Evolutionary conservation across 495 filamentous ascomycete species (phyloP), one percentile per base, ranked within the genome.

Genomic region (Margaritispora aquatica): DNA sequence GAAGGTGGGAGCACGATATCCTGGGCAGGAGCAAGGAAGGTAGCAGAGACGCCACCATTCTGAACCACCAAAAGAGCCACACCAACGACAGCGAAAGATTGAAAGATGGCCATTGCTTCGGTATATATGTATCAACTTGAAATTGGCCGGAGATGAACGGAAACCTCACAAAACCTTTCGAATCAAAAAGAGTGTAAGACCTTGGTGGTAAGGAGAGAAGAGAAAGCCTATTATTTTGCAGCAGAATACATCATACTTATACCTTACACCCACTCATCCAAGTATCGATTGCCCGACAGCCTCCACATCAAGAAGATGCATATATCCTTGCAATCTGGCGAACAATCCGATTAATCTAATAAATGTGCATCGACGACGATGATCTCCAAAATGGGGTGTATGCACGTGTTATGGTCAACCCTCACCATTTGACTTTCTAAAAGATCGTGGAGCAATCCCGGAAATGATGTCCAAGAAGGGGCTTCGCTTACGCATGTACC

Each of bases 1-100:
- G 67, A 70, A 7, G 69, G 60, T 22, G 74, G 70, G 20, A 74
- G 71, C 31, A 69, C 57, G 38, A 77, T 74, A 58, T 76, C 72
- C 34, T 77, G 66, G 4, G 44, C 59, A 2, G 75, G 75, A 22
- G 26, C 46, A 19, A 63, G 50, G n/a, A 55, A 61, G 7, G 59
- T 61, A 7, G 53, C 48, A n/a, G 23, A 27, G 17, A 56, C 52
- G 23, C 9, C 26, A 17, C 13, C 24, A n/a, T 44, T 44, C 15
- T 44, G 38, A 3, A 44, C 38, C 3, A n/a, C 8, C 38, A 44
- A n/a, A 44, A 44, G 38, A 7, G 38, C 38, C 15, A n/a, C 38
- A 44, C 38, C 38, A 10, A 17, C 38, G 15, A 44, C 15, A n/a
- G 38, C 15, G 17, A 44, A 9, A 17, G 38, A 8, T n/a, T n/a